Evolutionary conservation across 2,329 filamentous ascomycete species (phyloP), one percentile per base, ranked within the genome.

Genomic region (Aureobasidium sp.): DNA sequence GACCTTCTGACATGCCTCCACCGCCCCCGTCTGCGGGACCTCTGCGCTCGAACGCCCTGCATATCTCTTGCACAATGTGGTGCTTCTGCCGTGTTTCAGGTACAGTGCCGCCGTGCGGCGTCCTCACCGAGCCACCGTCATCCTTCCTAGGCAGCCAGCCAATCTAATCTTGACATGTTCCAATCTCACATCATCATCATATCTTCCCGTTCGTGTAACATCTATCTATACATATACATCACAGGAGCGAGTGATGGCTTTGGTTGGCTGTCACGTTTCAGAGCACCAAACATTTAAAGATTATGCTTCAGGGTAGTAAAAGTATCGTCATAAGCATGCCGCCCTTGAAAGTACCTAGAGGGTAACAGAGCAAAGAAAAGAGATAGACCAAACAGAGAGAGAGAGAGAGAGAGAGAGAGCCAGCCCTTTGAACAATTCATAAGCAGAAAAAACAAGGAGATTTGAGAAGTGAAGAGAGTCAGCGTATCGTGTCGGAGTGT

Each of bases 1-100:
- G 15, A 42, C 38, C 25, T 33, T 55, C 25, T 43, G 51, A 23
- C 50, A 54, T 7, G 25, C 37, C 37, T 54, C 50, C 37, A 42
- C 37, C 37, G 50, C 37, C 38, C 29, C 49, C 19, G 31, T 54
- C 35, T 54, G 35, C 23, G 50, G 35, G 37, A 17, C 50, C n/a
- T 31, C 13, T 49, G 11, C 23, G 31, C 47, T 27, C 37, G 33
- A 33, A 15, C 43, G 35, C 33, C 50, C 35, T 38, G 33, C 31
- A 51, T 40, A 17, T 42, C 23, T 53, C 8, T 46, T 53, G 50
- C 23, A 51, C 47, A 51, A 38, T 31, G 38, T 35, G 47, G 27
- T 49, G 19, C 50, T 53, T 15, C 37, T 57, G 53, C 40, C 53
- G 53, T 37, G 53, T 57, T 57, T 57, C 53, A 57, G 38, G 53